These are phyloP conservation scores for Pistacia atlantica DNA, from an alignment of 345 rosid genomes.

Conservation along the genomic window DNA sequence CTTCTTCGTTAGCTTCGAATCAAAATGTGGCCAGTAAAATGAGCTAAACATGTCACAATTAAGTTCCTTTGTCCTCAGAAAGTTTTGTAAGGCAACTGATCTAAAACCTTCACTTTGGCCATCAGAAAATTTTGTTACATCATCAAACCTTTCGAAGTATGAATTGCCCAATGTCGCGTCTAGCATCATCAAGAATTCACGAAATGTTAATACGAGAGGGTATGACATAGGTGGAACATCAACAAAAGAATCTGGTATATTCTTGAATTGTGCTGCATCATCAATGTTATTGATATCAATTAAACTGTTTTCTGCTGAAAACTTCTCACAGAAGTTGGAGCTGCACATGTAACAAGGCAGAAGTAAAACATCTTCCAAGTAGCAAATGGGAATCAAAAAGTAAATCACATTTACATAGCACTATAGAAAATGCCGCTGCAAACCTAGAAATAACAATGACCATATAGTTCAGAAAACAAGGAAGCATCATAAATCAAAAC, in stretches of 20 bases:
- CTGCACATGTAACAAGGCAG: constrained; percentile 27
- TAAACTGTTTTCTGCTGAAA: constrained; percentile 19
- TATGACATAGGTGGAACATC: constrained; percentile 32
- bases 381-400: neutral
- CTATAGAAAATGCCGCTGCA: no score
- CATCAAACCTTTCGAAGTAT: constrained; percentile 45
- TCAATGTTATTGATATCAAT: constrained; percentile 35
- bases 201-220: constrained; percentile 58
- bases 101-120: constrained; percentile 23
- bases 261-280: constrained; percentile 36
- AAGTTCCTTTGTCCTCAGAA: constrained; percentile 48
- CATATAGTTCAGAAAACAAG: no score
- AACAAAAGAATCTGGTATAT: constrained; percentile 43
- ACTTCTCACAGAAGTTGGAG: constrained; percentile 34
- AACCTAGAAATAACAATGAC: neutral
- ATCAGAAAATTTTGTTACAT: constrained; percentile 26
- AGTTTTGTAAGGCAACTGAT: constrained; percentile 29
- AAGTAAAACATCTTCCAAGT: neutral
- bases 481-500: no score
- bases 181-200: constrained; percentile 59
- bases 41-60: constrained; percentile 45
- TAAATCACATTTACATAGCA: neutral
- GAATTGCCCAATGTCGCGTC: constrained; percentile 54
- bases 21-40: constrained; percentile 57
- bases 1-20: constrained; percentile 33